Evolutionary conservation across 306 rosid genomes (phyloP).

Genomic region (Quercus mongolica): DNA sequence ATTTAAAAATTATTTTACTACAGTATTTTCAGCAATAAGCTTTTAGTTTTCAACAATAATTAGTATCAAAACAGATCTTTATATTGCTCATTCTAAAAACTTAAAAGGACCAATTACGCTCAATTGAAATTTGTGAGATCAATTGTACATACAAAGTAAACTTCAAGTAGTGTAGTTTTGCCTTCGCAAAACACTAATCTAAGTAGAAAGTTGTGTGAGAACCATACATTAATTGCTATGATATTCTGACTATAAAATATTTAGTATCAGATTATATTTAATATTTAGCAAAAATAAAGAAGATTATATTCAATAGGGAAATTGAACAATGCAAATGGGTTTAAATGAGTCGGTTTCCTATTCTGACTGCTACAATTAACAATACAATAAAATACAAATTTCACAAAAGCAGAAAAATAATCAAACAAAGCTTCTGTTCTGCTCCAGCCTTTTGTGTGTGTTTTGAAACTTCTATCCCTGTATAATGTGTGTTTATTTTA

Average conservation of each 20-base stretch:
- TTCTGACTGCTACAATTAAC: slow-evolving; percentile 1
- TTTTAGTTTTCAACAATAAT: no score
- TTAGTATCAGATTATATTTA: not conserved
- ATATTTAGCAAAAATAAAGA: no score
- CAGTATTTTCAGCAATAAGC: no score
- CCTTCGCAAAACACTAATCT: no score
- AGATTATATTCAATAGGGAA: not conserved
- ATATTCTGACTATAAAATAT: not conserved
- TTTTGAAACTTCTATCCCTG: not conserved
- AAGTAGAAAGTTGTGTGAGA: no score
- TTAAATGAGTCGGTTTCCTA: not conserved
- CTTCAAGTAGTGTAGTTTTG: no score
- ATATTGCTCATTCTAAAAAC: no score
- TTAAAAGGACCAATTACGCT: no score
- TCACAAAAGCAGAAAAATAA: slow-evolving; percentile 1
- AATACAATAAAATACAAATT: not conserved
- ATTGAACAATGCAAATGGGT: not conserved
- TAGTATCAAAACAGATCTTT: accelerated
- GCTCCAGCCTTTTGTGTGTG: not conserved
- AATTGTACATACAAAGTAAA: no score
- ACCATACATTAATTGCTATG: not conserved
- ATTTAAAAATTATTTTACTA: no score
- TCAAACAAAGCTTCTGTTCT: not conserved
- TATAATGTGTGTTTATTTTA: slow-evolving; percentile 18
- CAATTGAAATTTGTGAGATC: no score